Evolutionary conservation across 345 rosid species (phyloP), one percentile per base, ranked within the genome.

Genomic region (Brassica cretica): DNA sequence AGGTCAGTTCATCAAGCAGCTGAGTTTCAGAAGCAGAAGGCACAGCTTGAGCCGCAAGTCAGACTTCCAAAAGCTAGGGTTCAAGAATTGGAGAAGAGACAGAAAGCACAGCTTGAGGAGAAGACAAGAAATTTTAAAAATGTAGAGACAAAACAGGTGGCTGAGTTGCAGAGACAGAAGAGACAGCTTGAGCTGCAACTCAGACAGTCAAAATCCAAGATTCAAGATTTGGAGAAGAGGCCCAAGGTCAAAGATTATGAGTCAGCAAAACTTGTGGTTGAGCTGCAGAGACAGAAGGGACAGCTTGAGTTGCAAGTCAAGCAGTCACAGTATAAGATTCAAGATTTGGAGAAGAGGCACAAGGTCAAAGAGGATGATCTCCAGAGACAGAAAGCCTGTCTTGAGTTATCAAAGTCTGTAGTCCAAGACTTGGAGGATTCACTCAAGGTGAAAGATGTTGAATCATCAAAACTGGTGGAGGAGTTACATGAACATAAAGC

Each of bases 11-110:
- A 46, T 25, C 29, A 18, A 58, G 67, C 27, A 25, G 61, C 55
- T 32, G 73, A 71, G 59, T 19, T 70, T 11, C 30, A 5, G 61
- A 51, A 51, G 53, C 76, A 44, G 39, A 72, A 66, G 44, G n/a
- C 61, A 56, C 61, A 56, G 61, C 27, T 18, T 56, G 25, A 18
- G 27, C 4, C 10, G 5, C 61, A 56, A 18, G 11, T 56, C 11
- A 56, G 18, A 56, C 61, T 8, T 25, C 19, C 61, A 56, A 56
- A 56, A 4, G 76, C 60, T 56, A 56, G 24, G 61, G 6, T 56
- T 8, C 61, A 56, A 56, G 27, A 18, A 8, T 56, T 56, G 12
- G 61, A 56, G 61, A 56, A 56, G 24, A 16, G 25, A 21, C 24
- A 21, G 24, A 21, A 21, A 21, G 24, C 24, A 21, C 24, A 21